Evolutionary conservation across 179 eudicot species (phyloP).

Genomic region (Beta lomatogona): DNA sequence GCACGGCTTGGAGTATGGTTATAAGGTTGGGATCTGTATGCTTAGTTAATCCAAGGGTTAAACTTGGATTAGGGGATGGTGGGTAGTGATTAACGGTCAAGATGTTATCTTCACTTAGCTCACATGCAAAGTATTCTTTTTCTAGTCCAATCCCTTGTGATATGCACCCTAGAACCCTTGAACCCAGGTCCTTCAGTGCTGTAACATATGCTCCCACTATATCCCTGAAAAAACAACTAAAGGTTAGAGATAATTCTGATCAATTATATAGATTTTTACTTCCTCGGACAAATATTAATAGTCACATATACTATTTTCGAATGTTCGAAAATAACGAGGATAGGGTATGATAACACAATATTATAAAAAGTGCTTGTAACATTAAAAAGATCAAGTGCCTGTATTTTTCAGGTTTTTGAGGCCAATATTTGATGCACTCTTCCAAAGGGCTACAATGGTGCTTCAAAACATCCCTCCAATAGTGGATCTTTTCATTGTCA

Average conservation of each 20-base stretch:
- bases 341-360: no score
- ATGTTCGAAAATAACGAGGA: no score
- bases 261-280: not conserved
- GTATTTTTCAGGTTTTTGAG: constrained; percentile 41
- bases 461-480: constrained; percentile 42
- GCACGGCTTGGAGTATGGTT: constrained; percentile 25
- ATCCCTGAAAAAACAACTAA: constrained; percentile 7
- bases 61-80: constrained; percentile 22
- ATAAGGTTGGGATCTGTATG: constrained; percentile 26
- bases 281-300: no score
- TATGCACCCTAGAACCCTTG: constrained; percentile 11
- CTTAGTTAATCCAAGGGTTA: constrained; percentile 19
- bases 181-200: constrained; percentile 9
- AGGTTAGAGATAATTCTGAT: not conserved
- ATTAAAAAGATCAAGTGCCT: constrained; percentile 6
- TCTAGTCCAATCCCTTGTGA: constrained; percentile 19
- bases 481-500: constrained; percentile 28
- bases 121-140: constrained; percentile 7
- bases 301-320: no score
- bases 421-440: constrained; percentile 43
- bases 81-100: constrained; percentile 22
- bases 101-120: constrained; percentile 3
- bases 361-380: no score
- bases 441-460: constrained; percentile 39
- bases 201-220: not conserved